Evolutionary conservation across 176 grass and related monocot species (phyloP).

Genomic region (sorghum (Sorghum bicolor)): Sorghum_bicolor_NCBIv3 NC_012879.2:1141501-1142000

Average conservation of each 20-base stretch:
- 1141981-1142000: conserved; percentile 64
- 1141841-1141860: not conserved
- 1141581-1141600: not conserved
- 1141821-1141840: not conserved
- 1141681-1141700: not conserved
- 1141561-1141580: not conserved
- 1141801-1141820: not conserved
- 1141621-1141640: not conserved
- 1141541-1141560: not conserved
- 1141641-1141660: not conserved
- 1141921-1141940: conserved; percentile 47
- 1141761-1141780: not conserved
- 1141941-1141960: conserved; percentile 76
- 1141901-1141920: not conserved
- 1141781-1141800: not conserved
- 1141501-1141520: conserved; percentile 31
- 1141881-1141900: no score
- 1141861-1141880: not conserved
- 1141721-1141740: not conserved
- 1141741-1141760: not conserved
- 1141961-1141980: conserved; percentile 77
- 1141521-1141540: not conserved
- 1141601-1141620: not conserved
- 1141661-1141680: not conserved
- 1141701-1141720: no score